Conservation (phyloP, 176 grass and related monocot genomes). For the Musa schizocarpa region DNA sequence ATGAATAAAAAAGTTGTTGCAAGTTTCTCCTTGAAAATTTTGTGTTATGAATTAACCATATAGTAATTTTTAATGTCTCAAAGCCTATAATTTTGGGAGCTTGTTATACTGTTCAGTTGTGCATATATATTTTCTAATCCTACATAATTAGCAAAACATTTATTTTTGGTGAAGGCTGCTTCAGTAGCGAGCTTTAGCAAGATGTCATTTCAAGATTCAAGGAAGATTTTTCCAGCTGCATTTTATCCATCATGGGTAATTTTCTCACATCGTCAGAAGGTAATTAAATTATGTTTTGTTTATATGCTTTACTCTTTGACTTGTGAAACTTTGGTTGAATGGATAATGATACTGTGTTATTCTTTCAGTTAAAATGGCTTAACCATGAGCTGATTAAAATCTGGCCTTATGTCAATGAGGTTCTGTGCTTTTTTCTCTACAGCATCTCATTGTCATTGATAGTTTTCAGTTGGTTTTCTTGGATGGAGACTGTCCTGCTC, state of each 20-base stretch:
- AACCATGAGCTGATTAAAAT: slow-evolving; percentile 71
- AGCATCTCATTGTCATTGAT: no score
- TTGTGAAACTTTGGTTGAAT: not conserved
- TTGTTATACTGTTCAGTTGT: no score
- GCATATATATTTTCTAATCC: no score
- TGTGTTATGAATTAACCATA: no score
- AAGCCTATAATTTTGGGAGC: no score
- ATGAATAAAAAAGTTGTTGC: no score
- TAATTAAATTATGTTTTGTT: no score
- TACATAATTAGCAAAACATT: no score
- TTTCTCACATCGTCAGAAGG: slow-evolving; percentile 78
- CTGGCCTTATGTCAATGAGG: slow-evolving; percentile 83
- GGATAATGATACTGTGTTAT: slow-evolving; percentile 1
- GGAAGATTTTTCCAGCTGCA: slow-evolving; percentile 53
- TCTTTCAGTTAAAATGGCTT: slow-evolving; percentile 81
- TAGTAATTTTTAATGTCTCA: no score
- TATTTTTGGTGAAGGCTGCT: slow-evolving; percentile 35
- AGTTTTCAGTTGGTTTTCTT: no score
- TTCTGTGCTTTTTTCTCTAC: slow-evolving; percentile 11
- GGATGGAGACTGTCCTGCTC: no score
- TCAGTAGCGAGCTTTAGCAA: slow-evolving; percentile 52
- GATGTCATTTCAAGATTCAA: slow-evolving; percentile 69
- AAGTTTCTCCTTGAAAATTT: no score
- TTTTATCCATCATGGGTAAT: slow-evolving; percentile 95
- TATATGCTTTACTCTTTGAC: slow-evolving; percentile 28